These are phyloP conservation scores for Nakazawaea wickerhamii DNA, from an alignment of 805 yeast species.

Conservation along the genomic window DNA sequence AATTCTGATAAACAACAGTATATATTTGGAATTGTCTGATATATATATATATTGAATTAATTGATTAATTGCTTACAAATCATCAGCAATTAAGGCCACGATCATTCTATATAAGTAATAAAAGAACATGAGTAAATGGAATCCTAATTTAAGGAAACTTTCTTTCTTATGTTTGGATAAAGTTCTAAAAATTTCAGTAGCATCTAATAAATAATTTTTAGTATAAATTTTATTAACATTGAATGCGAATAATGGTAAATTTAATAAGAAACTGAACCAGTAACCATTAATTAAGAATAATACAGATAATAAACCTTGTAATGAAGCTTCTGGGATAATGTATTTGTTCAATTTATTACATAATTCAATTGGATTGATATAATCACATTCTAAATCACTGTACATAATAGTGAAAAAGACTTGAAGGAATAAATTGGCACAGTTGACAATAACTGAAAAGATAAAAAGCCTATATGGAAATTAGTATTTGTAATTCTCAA, in stretches of 20 bases:
- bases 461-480: constrained; percentile 47
- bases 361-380: constrained; percentile 94
- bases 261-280: constrained; percentile 84
- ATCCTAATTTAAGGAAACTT: constrained; percentile 83
- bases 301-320: constrained; percentile 67
- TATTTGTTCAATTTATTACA: constrained; percentile 89
- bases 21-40: constrained; percentile 9
- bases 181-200: constrained; percentile 96
- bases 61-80: constrained; percentile 20
- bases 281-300: constrained; percentile 81
- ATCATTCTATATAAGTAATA: constrained; percentile 94
- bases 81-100: constrained; percentile 81
- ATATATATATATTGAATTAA: too few relatives aligned
- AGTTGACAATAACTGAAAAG: constrained; percentile 77
- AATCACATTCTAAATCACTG: constrained; percentile 92
- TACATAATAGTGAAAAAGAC: constrained; percentile 94
- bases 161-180: constrained; percentile 90
- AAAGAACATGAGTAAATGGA: constrained; percentile 89
- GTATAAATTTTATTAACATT: constrained; percentile 74
- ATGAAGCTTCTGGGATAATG: constrained; percentile 83
- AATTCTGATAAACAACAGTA: too few relatives aligned
- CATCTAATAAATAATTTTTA: constrained; percentile 85
- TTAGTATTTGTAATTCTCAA: background rate
- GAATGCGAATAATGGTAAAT: constrained; percentile 78
- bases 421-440: constrained; percentile 83